These are phyloP conservation scores for Elongisporangium anandrum DNA, from an alignment of 352 stramenopile species.

Conservation along the genomic window DNA sequence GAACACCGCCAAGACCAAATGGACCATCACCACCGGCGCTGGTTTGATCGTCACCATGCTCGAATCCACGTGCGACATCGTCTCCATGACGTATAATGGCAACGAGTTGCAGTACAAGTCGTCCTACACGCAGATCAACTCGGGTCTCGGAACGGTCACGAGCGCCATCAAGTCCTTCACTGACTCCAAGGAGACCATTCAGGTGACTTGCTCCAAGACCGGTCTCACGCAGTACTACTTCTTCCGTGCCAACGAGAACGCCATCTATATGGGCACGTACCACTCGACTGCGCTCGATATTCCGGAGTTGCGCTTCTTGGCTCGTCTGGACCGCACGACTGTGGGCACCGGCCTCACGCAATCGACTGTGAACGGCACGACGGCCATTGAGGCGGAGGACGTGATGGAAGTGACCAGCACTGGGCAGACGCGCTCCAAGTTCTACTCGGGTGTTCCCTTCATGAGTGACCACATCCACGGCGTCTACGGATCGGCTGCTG, in stretches of 20 bases:
- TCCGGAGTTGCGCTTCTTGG: conserved; percentile 40
- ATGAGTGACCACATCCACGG: conserved; percentile 38
- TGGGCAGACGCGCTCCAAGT: conserved; percentile 31
- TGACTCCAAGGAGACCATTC: conserved; percentile 36
- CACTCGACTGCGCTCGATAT: conserved; percentile 25
- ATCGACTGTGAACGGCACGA: conserved; percentile 28
- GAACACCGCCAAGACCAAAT: conserved; percentile 21
- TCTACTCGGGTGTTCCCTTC: conserved; percentile 37
- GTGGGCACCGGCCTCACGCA: too few relatives aligned
- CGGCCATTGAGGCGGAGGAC: conserved; percentile 37
- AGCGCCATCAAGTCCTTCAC: conserved; percentile 26
- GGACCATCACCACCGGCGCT: conserved; percentile 24
- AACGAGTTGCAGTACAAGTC: conserved; percentile 41
- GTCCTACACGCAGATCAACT: conserved; percentile 37
- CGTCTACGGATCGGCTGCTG: conserved; percentile 25
- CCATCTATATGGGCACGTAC: conserved; percentile 55
- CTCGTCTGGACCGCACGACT: conserved; percentile 7
- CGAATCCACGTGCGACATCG: conserved; percentile 34
- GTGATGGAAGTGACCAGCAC: conserved; percentile 24
- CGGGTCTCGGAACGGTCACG: conserved; percentile 22
- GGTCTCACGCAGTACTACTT: conserved; percentile 35
- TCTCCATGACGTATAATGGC: conserved; percentile 30
- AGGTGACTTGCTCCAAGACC: conserved; percentile 25
- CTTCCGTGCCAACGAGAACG: conserved; percentile 38
- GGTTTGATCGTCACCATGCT: conserved; percentile 29